Percentiles rank a stretch among this genome's conserved stretches.
Conservation (phyloP, 306 rosid genomes). For the Acacia melanoxylon region DNA sequence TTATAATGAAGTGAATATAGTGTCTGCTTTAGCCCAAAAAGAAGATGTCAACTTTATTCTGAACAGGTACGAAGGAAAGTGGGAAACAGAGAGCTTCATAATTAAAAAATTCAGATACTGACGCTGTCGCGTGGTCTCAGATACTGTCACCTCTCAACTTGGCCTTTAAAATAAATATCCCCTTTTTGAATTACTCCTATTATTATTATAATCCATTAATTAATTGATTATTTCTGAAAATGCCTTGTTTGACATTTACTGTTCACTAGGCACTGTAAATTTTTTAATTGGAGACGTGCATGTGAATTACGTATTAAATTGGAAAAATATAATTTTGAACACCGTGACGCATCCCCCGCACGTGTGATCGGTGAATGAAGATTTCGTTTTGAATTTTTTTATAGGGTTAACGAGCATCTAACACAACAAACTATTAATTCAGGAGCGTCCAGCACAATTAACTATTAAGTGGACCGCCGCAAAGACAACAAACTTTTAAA, state of each 20-base stretch:
- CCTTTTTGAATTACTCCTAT: background rate
- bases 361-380: constrained; percentile 47
- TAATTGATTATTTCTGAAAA: constrained; percentile 17
- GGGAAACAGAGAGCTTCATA: constrained; percentile 4
- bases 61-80: background rate
- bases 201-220: background rate
- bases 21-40: background rate
- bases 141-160: constrained; percentile 39
- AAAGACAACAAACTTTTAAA: too few species aligned
- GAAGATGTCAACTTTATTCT: background rate
- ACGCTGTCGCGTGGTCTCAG: constrained; percentile 38
- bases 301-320: background rate
- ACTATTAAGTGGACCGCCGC: too few species aligned
- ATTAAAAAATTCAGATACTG: constrained; percentile 23
- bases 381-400: background rate
- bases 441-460: too few species aligned
- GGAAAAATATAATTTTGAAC: background rate
- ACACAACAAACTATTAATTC: too few species aligned
- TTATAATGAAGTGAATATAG: too few species aligned
- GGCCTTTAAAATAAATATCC: constrained; percentile 29
- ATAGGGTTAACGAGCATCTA: too few species aligned
- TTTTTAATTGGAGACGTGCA: background rate
- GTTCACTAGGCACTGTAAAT: background rate
- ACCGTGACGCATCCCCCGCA: constrained; percentile 28
- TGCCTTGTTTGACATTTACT: constrained; percentile 37